Evolutionary conservation across 371 early-diverging fungal genomes (phyloP).

Genomic region (Mucor velutinosus): DNA sequence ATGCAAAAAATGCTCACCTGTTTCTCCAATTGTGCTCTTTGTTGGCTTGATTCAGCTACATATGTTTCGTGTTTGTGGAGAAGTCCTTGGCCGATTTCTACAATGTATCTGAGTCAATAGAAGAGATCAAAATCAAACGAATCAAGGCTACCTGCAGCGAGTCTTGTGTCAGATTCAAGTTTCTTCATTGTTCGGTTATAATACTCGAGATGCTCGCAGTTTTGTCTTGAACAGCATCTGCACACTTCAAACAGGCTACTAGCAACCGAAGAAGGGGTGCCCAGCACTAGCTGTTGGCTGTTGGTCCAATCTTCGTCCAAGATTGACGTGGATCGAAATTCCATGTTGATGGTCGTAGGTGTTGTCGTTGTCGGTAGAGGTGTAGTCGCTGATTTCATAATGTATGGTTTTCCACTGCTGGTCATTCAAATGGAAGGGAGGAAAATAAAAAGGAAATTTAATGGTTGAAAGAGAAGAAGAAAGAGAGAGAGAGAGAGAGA

Average conservation of each 20-base stretch:
- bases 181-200: slow-evolving; percentile 33
- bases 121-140: not conserved
- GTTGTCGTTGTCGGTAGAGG: not conserved
- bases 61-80: slow-evolving; percentile 41
- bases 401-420: not conserved
- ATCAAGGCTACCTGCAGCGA: slow-evolving; percentile 41
- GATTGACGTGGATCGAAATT: slow-evolving; percentile 5
- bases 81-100: slow-evolving; percentile 46
- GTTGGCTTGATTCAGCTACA: slow-evolving; percentile 33
- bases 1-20: slow-evolving; percentile 24
- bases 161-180: slow-evolving; percentile 38
- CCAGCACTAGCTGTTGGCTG: slow-evolving; percentile 4
- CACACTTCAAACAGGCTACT: slow-evolving; percentile 26
- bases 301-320: slow-evolving; percentile 15
- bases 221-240: slow-evolving; percentile 31
- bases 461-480: not conserved
- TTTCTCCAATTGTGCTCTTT: slow-evolving; percentile 27
- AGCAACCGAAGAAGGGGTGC: slow-evolving; percentile 16
- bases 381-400: not conserved
- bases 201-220: slow-evolving; percentile 31
- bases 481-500: not conserved
- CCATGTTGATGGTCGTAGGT: not conserved
- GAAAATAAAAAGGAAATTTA: slow-evolving; percentile 7
- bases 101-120: not conserved
- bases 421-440: not conserved